Percentiles rank a stretch among this genome's conserved stretches.
Conservation (phyloP, 495 filamentous ascomycete species). For the Podospora australis region DNA sequence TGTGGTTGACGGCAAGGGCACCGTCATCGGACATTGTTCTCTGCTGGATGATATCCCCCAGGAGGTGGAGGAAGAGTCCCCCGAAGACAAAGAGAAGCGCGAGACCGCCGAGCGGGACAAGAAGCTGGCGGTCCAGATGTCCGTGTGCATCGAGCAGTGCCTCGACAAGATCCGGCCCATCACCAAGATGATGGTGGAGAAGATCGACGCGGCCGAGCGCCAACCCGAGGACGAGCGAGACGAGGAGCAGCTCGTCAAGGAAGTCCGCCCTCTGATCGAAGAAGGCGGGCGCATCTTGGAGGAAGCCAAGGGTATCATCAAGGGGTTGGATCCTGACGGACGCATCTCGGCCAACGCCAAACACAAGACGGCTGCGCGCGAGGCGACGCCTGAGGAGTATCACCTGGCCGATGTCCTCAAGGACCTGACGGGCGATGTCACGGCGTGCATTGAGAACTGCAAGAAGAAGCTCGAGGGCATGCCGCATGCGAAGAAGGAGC, state of each 20-base stretch:
- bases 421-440: constrained; percentile 57
- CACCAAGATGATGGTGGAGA: constrained; percentile 78
- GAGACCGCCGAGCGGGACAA: constrained; percentile 58
- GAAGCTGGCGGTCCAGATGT: constrained; percentile 74
- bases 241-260: constrained; percentile 78
- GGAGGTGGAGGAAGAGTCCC: constrained; percentile 31
- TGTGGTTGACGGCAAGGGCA: constrained; percentile 76
- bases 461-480: constrained; percentile 83
- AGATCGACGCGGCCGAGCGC: constrained; percentile 71
- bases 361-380: constrained; percentile 68
- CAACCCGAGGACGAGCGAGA: constrained; percentile 87
- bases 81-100: constrained; percentile 48
- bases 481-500: constrained; percentile 89
- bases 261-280: constrained; percentile 82
- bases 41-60: constrained; percentile 68
- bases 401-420: constrained; percentile 77
- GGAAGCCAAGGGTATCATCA: constrained; percentile 85
- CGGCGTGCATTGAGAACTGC: constrained; percentile 75
- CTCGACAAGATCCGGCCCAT: constrained; percentile 79
- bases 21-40: constrained; percentile 72
- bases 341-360: constrained; percentile 80
- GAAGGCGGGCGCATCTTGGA: constrained; percentile 73
- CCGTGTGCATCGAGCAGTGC: constrained; percentile 64
- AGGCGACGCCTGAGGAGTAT: constrained; percentile 83
- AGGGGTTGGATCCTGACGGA: constrained; percentile 85